Percentiles rank a stretch among this genome's conserved stretches.
Conservation (phyloP, 2,329 filamentous ascomycete species). For the Neonectria ditissima region DNA sequence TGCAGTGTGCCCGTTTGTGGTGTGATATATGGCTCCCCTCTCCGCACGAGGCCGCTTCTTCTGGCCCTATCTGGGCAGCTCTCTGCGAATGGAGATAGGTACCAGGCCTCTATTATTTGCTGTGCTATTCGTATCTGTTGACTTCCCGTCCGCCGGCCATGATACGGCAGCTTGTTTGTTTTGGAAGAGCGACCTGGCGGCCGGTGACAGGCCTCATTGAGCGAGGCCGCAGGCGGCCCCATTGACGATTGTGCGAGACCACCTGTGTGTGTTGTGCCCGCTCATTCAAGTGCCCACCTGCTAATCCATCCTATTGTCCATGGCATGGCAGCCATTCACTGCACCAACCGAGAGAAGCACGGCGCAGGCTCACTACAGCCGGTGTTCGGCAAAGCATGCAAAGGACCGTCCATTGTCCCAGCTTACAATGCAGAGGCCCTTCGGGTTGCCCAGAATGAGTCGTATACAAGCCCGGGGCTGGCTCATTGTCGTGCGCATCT, state of each 20-base stretch:
- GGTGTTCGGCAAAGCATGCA: slow-evolving; percentile 33
- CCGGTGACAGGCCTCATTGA: slow-evolving; percentile 31
- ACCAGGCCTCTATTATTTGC: not conserved
- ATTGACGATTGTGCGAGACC: slow-evolving; percentile 32
- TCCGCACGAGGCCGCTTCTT: slow-evolving; percentile 18
- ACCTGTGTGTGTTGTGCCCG: slow-evolving; percentile 31
- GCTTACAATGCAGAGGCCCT: slow-evolving; percentile 9
- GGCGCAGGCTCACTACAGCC: slow-evolving; percentile 39
- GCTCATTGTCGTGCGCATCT: not conserved
- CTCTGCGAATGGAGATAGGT: not conserved
- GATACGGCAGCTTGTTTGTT: slow-evolving; percentile 44
- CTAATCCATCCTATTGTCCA: not conserved
- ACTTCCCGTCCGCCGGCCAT: slow-evolving; percentile 14
- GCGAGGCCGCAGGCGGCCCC: slow-evolving; percentile 38
- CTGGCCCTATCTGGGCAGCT: slow-evolving; percentile 3
- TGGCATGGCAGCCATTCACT: slow-evolving; percentile 20
- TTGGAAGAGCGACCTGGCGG: slow-evolving; percentile 37
- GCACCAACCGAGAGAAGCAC: slow-evolving; percentile 28
- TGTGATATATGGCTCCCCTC: slow-evolving; percentile 22
- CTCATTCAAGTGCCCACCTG: slow-evolving; percentile 19
- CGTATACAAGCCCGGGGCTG: not conserved
- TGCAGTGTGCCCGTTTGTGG: slow-evolving; percentile 13
- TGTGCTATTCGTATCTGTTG: slow-evolving; percentile 5
- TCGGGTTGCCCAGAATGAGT: not conserved
- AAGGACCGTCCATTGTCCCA: slow-evolving; percentile 30